Percentiles rank a stretch among this genome's conserved stretches.
phyloP scores from a whole-genome alignment of 2,329 filamentous ascomycete species.

The Torrubiellomyces zombiae region DNA sequence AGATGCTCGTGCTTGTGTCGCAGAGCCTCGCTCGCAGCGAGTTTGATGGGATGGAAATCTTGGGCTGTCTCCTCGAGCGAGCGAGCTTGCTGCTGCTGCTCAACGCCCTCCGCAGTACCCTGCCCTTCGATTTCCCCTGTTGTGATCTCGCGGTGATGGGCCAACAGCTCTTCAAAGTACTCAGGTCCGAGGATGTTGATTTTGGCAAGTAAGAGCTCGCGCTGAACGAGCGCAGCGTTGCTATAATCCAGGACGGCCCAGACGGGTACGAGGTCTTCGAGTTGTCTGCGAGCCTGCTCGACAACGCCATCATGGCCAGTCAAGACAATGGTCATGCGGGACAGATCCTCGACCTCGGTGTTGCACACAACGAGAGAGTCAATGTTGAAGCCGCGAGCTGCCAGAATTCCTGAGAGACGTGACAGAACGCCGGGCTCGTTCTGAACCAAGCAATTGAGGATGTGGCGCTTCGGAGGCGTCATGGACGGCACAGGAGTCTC shows the following conservation, averaged over 20 bases:
- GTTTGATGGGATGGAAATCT: constrained; percentile 80
- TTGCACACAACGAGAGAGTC: constrained; percentile 95
- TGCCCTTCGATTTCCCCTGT: constrained; percentile 31
- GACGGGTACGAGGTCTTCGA: constrained; percentile 92
- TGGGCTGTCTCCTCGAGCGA: constrained; percentile 30
- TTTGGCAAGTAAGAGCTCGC: constrained; percentile 88
- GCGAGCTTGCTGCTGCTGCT: constrained; percentile 17
- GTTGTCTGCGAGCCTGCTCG: constrained; percentile 85
- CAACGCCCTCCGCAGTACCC: constrained; percentile 16
- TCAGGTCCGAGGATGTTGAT: constrained; percentile 92
- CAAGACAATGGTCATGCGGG: constrained; percentile 96
- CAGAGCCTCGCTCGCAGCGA: constrained; percentile 75
- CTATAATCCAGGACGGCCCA: constrained; percentile 99
- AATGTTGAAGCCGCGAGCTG: constrained; percentile 96
- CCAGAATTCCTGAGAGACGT: constrained; percentile 88
- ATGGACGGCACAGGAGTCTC: constrained; percentile 79
- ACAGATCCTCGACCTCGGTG: constrained; percentile 91
- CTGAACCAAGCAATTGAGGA: constrained; percentile 96
- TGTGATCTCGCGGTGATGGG: constrained; percentile 84
- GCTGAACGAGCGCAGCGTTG: constrained; percentile 78
- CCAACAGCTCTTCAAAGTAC: constrained; percentile 93
- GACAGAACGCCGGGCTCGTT: constrained; percentile 97
- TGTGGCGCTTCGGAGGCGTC: constrained; percentile 78
- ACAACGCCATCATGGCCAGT: constrained; percentile 93
- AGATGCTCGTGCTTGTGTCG: constrained; percentile 96